phyloP scores from a whole-genome alignment of 129 eudicot genomes.

The Scalesia atractyloides region DNA sequence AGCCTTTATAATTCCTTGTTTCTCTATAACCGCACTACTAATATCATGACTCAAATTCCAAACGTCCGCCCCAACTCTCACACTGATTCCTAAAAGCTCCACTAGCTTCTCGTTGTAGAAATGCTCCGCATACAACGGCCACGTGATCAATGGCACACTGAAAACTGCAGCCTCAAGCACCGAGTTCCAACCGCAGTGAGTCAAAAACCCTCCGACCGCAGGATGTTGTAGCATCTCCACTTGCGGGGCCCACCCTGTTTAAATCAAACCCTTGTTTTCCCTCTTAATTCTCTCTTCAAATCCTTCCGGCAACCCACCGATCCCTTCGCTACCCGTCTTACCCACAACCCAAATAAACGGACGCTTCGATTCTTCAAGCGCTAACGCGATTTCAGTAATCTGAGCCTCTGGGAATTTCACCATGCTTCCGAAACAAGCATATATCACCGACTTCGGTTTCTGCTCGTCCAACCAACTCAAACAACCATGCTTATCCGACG shows the following conservation, averaged over 20 bases:
- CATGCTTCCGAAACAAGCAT: conserved; percentile 52
- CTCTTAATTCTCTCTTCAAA: conserved; percentile 29
- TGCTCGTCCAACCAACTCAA: conserved; percentile 46
- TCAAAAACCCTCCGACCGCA: conserved; percentile 48
- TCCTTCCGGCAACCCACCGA: conserved; percentile 41
- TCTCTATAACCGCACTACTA: conserved; percentile 15
- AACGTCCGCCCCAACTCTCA: conserved; percentile 33
- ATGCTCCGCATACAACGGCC: conserved; percentile 51
- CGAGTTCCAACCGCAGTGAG: conserved; percentile 65
- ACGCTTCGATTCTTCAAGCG: conserved; percentile 33
- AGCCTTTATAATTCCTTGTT: conserved; percentile 14
- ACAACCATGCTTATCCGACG: conserved; percentile 1
- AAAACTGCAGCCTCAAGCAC: conserved; percentile 39
- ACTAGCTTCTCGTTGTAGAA: conserved; percentile 49
- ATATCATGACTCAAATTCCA: conserved; percentile 22
- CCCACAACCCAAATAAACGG: conserved; percentile 57
- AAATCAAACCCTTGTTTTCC: conserved; percentile 37
- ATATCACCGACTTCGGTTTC: conserved; percentile 37
- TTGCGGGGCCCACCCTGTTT: conserved; percentile 48
- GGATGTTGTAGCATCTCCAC: conserved; percentile 39
- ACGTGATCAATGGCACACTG: conserved; percentile 49
- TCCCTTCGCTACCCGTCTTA: conserved; percentile 7
- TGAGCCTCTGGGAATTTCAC: conserved; percentile 39
- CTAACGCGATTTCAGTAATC: conserved; percentile 45
- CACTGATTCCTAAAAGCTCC: conserved; percentile 39